Base-by-base conservation (phyloP, 345 rosid species). In the Ceriops tagal region DNA sequence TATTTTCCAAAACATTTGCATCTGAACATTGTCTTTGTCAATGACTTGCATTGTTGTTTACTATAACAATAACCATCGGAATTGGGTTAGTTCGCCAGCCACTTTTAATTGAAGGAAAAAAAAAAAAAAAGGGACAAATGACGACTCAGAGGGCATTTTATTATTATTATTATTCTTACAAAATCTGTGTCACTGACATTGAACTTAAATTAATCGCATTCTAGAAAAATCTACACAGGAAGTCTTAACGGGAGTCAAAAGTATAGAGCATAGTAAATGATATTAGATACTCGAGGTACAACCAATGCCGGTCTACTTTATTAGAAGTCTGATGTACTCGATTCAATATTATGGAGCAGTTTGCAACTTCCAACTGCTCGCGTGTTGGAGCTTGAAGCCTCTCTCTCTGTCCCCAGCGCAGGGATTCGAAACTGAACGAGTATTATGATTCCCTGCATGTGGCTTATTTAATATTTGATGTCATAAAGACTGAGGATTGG, bases 351-450 rank as follows among this genome's bases (percentile, higher is more conserved):
- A 28, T 59, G 30, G 72, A 65, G 66, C 43, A 47, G 58, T 59
- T 34, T 66, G 78, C 82, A 77, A 86, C 64, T 84, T 72, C 77
- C 77, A 83, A 80, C 87, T 65, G 83, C 86, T 79, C 82, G 67
- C 82, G 75, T 79, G 83, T 61, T 51, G 28, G 26, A 6, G 83
- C 65, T 51, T 34, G 34, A 2, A 58, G 71, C 68, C 64, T 68
- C 71, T 67, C 57, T 49, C 37, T 24, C 8, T 10, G 10, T 32
- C 16, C 6, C 62, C 20, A 46, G 28, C 64, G 11, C 13, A 58
- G 27, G 47, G 63, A 20, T 47, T 37, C 0, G 77, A 16, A 43
- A 58, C 35, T 13, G 13, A 57, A 19, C 1, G 22, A 28, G 34
- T 27, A 60, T 51, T 51, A n/a, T 20, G 30, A 11, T 58, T 46